These are phyloP conservation scores for Tylopilus intermedius DNA, from an alignment of 768 basidiomycete genomes.

Conservation along the genomic window DNA sequence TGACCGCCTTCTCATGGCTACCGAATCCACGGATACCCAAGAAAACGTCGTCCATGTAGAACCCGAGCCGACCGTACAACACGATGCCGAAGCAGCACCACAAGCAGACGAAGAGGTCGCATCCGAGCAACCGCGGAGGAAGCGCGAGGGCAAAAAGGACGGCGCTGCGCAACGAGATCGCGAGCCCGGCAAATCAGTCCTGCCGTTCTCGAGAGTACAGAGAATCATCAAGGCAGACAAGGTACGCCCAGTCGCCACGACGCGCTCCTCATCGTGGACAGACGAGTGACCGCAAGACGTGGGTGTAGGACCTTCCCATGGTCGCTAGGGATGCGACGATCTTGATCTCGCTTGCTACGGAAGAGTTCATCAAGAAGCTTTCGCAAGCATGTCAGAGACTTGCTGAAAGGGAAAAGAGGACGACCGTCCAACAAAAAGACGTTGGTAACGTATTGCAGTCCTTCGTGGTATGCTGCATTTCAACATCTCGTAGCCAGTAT, in stretches of 20 bases:
- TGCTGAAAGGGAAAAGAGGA: constrained; percentile 66
- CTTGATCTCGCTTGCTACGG: constrained; percentile 77
- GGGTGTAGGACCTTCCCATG: constrained; percentile 63
- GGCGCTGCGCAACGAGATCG: constrained; percentile 21
- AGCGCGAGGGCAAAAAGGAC: constrained; percentile 23
- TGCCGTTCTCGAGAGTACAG: constrained; percentile 77
- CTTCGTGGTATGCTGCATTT: neutral
- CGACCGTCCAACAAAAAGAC: constrained; percentile 75
- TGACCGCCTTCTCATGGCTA: constrained; percentile 7
- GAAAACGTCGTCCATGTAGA: constrained; percentile 7
- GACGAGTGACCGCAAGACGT: constrained; percentile 1
- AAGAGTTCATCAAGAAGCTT: constrained; percentile 80
- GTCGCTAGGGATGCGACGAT: constrained; percentile 75
- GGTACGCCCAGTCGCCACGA: constrained; percentile 34
- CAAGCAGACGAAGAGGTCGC: neutral
- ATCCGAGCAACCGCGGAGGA: constrained; percentile 3
- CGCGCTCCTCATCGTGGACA: neutral
- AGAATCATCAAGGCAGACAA: constrained; percentile 84
- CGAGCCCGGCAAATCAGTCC: constrained; percentile 61
- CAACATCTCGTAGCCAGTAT: constrained; percentile 44
- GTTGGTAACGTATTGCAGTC: constrained; percentile 48
- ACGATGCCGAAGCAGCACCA: constrained; percentile 11
- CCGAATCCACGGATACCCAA: constrained; percentile 7
- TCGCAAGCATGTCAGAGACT: constrained; percentile 65
- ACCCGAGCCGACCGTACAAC: neutral